Conservation (phyloP, 768 basidiomycete genomes). For the Suillus clintonianus region DNA sequence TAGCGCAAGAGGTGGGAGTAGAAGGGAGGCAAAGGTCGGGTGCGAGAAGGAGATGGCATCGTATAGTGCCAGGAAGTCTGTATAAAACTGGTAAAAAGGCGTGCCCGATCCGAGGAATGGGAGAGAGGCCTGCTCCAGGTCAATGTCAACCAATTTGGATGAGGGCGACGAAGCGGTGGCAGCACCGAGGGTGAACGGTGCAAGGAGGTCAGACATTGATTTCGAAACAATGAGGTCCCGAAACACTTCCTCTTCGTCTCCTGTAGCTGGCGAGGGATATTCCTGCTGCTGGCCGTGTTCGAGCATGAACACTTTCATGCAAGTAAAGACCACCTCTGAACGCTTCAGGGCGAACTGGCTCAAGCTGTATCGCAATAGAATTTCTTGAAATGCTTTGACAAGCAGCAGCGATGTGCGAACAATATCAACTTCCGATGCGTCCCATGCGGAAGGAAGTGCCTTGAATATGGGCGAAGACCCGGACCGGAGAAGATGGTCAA, state of each 20-base stretch:
- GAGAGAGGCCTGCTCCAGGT: constrained; percentile 55
- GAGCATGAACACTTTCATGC: constrained; percentile 96
- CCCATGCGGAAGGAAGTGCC: constrained; percentile 68
- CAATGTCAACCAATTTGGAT: background rate
- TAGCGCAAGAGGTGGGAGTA: constrained; percentile 79
- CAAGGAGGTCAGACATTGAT: constrained; percentile 62
- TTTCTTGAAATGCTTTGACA: constrained; percentile 48
- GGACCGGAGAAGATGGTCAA: constrained; percentile 82
- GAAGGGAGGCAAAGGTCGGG: constrained; percentile 67
- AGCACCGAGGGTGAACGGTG: constrained; percentile 47
- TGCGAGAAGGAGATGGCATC: constrained; percentile 89
- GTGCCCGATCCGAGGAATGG: constrained; percentile 64
- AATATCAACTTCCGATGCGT: constrained; percentile 77
- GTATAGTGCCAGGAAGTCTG: constrained; percentile 88
- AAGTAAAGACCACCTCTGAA: constrained; percentile 57
- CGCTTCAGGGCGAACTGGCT: constrained; percentile 28
- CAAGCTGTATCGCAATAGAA: constrained; percentile 45
- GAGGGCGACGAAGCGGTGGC: background rate
- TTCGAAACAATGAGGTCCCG: constrained; percentile 65
- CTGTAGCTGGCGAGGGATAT: constrained; percentile 16
- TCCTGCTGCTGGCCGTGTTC: constrained; percentile 68
- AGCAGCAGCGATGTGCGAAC: constrained; percentile 69
- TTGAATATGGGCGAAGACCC: constrained; percentile 72
- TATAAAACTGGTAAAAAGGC: constrained; percentile 94
- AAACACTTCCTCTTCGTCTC: constrained; percentile 66